A percentile compares a stretch with the other conserved stretches of the same genome.
Conservation (phyloP, 179 eudicot species). For the Drosera spatulata region DNA sequence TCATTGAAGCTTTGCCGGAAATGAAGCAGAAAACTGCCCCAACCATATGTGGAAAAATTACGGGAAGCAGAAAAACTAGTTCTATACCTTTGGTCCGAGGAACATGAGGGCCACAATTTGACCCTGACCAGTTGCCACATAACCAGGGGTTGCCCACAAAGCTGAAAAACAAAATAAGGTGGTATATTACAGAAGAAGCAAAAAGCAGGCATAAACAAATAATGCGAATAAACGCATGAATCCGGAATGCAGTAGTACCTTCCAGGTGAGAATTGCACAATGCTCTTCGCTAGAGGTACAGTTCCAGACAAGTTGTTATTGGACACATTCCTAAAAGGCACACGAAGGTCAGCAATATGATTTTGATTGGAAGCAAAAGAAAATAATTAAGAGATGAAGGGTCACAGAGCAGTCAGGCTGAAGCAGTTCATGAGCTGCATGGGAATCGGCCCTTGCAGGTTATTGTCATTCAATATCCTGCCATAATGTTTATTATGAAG, state of each 20-base stretch:
- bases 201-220: neutral
- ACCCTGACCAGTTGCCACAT: slow-evolving; percentile 64
- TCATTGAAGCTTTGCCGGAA: too few species aligned
- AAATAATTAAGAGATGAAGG: neutral
- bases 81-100: slow-evolving; percentile 32
- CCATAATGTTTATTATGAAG: neutral
- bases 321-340: slow-evolving; percentile 39
- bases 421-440: slow-evolving; percentile 43
- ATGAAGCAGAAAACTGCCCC: too few species aligned
- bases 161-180: slow-evolving; percentile 15
- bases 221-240: neutral
- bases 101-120: slow-evolving; percentile 37
- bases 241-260: slow-evolving; percentile 20
- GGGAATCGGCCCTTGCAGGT: slow-evolving; percentile 42
- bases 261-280: slow-evolving; percentile 39
- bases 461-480: slow-evolving; percentile 48
- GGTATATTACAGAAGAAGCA: neutral
- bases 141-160: slow-evolving; percentile 49
- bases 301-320: slow-evolving; percentile 52
- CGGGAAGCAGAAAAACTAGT: too few species aligned
- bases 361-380: neutral
- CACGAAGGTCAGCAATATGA: slow-evolving; percentile 3
- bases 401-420: slow-evolving; percentile 47
- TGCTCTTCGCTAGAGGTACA: slow-evolving; percentile 28
- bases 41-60: too few species aligned